Conservation (phyloP, 108 stramenopile genomes). For the Cyclostephanos invisitatus region DNA sequence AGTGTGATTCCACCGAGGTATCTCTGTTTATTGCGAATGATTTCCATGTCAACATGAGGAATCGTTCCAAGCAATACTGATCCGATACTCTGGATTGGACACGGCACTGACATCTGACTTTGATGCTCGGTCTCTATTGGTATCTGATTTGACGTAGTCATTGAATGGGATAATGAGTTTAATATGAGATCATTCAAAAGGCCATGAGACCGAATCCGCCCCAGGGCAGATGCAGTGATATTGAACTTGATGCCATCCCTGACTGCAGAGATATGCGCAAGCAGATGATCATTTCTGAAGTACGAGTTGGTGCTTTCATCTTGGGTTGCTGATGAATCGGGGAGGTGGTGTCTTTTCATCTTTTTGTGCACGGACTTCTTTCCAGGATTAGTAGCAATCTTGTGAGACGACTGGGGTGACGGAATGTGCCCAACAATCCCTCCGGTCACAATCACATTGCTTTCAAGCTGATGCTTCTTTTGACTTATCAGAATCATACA, state of each 20-base stretch:
- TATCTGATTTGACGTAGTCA: background rate
- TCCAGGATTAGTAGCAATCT: background rate
- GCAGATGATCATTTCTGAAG: slow-evolving; percentile 19
- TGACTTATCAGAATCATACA: slow-evolving; percentile 36
- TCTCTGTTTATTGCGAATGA: slow-evolving; percentile 1
- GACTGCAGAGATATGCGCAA: slow-evolving; percentile 7
- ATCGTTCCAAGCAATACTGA: slow-evolving; percentile 12
- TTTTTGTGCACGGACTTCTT: slow-evolving; percentile 34
- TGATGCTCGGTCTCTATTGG: background rate
- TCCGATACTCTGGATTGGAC: background rate
- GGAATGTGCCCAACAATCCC: background rate
- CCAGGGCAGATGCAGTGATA: slow-evolving; percentile 24
- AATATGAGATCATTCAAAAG: slow-evolving; percentile 32
- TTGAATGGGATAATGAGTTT: slow-evolving; percentile 3
- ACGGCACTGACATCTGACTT: background rate
- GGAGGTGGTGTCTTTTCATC: slow-evolving; percentile 14
- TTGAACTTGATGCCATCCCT: slow-evolving; percentile 26
- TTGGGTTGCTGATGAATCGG: slow-evolving; percentile 5
- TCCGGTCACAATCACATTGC: background rate
- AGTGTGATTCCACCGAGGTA: slow-evolving; percentile 54
- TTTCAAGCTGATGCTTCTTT: slow-evolving; percentile 15
- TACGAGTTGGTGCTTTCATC: slow-evolving; percentile 14
- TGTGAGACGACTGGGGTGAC: slow-evolving; percentile 14
- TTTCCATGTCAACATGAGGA: slow-evolving; percentile 1
- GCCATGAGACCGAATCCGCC: slow-evolving; percentile 19